Base-by-base conservation (phyloP, 2,329 filamentous ascomycete genomes). In the Aspergillus costaricaensis region DNA sequence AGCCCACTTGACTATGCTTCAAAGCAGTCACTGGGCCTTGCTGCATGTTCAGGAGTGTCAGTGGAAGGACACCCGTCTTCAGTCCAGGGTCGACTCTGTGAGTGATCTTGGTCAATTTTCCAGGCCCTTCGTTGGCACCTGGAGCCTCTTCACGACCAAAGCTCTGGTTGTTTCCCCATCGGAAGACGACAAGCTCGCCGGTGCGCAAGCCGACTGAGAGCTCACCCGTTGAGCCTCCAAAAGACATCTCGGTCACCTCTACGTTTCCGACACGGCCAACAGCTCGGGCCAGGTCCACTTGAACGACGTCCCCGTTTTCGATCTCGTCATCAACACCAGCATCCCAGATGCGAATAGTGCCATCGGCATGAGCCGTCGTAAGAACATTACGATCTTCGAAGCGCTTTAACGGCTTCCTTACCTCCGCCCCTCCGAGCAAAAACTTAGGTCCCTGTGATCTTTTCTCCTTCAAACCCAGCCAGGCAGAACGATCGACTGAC, bases 281-380 rank as follows among this genome's bases (percentile, higher is more conserved):
- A 2, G 94, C 91, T 64, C 91, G 85, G 6, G 91, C 89, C 39
- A 98, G 82, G 70, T 99, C 94, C 5, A 96, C 87, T 77, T 99
- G 94, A 23, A 98, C 80, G 56, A 91, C 83, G 4, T 83, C 82
- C 12, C 86, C 83, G 69, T 98, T 98, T 75, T 99, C 95, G 54
- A 99, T 90, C 70, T 97, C 91, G 71, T 99, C 95, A 14, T 87
- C 91, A 70, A 96, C 91, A 0, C 95, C 95, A 19, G 89, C 86
- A 76, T 99, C 95, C 92, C 93, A 99, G 6, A 98, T 81, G 32
- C 93, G 85, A n/a, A 99, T 82, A 0, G 91, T 96, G 56, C 93
- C 92, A 76, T 99, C 95, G 3, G 89, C 92, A 74, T 99, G 94
- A 0, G 92, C 89, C 4, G 91, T 91, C 62, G 94, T 90, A 6